A percentile compares a stretch with the other conserved stretches of the same genome.
phyloP scores from a whole-genome alignment of 1,284 basidiomycete species.

The Rhodotorula mucilaginosa region DNA sequence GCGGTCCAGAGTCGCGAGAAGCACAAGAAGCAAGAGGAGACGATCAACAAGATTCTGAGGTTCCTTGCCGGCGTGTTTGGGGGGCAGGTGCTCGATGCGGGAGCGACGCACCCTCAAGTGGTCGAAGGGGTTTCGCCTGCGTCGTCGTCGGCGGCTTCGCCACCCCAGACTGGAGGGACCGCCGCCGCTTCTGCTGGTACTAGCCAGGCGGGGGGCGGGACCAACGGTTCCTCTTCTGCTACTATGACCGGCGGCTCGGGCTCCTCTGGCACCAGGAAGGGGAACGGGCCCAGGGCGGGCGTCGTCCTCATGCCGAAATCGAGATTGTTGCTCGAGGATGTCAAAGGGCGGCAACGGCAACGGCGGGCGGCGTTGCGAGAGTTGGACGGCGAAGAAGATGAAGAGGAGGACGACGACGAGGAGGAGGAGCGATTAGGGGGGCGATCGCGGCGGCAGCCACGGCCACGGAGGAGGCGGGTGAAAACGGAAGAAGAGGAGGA shows the following conservation, averaged over 20 bases:
- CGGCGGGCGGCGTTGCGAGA: conserved; percentile 24
- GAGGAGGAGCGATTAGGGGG: conserved; percentile 40
- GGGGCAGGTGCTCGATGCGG: conserved; percentile 45
- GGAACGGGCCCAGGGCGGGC: conserved; percentile 28
- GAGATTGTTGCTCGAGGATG: conserved; percentile 67
- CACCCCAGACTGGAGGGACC: conserved; percentile 16
- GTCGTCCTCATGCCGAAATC: conserved; percentile 58
- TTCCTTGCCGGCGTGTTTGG: conserved; percentile 94
- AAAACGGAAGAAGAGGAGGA: no score
- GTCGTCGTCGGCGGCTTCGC: no score
- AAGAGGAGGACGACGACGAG: background rate
- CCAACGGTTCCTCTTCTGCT: background rate
- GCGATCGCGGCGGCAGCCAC: background rate
- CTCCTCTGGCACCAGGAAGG: conserved; percentile 5
- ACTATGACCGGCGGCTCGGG: no score
- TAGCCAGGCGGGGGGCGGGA: conserved; percentile 6
- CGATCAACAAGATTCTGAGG: conserved; percentile 91
- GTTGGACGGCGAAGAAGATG: conserved; percentile 40
- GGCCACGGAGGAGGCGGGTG: background rate
- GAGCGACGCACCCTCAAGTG: conserved; percentile 47
- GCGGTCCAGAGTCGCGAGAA: conserved; percentile 73
- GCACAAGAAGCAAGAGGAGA: conserved; percentile 90
- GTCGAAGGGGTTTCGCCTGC: conserved; percentile 48
- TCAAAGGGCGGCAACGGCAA: conserved; percentile 44
- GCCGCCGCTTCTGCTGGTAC: background rate